phyloP scores from a whole-genome alignment of 192 early-diverging fungal species.

The Coemansia sp. region DNA sequence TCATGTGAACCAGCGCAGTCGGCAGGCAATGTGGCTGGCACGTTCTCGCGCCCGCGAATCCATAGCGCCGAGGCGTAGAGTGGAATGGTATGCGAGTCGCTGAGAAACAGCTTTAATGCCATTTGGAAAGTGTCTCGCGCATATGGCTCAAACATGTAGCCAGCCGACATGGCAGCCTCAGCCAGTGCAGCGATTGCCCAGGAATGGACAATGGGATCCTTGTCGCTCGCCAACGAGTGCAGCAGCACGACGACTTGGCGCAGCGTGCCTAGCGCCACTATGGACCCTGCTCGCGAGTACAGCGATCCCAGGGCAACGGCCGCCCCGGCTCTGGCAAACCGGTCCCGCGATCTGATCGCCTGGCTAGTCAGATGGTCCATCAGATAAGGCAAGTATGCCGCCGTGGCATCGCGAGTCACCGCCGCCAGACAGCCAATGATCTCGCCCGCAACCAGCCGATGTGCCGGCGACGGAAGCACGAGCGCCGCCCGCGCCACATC shows the following conservation, averaged over 20 bases:
- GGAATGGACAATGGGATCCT: slow-evolving; percentile 91
- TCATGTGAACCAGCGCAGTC: slow-evolving; percentile 9
- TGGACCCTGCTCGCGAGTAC: slow-evolving; percentile 86
- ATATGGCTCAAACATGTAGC: slow-evolving; percentile 89
- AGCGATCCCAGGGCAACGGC: slow-evolving; percentile 89
- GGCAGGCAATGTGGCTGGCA: not conserved
- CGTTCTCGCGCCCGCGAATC: slow-evolving; percentile 38
- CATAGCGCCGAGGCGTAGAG: slow-evolving; percentile 41
- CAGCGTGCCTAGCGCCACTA: slow-evolving; percentile 82
- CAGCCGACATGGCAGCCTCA: slow-evolving; percentile 84
- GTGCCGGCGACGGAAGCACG: slow-evolving; percentile 65
- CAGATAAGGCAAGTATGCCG: slow-evolving; percentile 38
- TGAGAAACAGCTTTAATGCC: slow-evolving; percentile 85
- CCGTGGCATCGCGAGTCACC: slow-evolving; percentile 40
- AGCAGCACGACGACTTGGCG: slow-evolving; percentile 89
- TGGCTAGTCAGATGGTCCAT: slow-evolving; percentile 55
- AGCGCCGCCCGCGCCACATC: slow-evolving; percentile 59
- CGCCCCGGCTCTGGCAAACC: slow-evolving; percentile 92
- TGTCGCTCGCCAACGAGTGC: slow-evolving; percentile 88
- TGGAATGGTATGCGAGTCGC: slow-evolving; percentile 80
- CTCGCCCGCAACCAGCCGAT: slow-evolving; percentile 80
- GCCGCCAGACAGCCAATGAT: slow-evolving; percentile 78
- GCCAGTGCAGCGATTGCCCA: slow-evolving; percentile 91
- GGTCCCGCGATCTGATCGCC: slow-evolving; percentile 91
- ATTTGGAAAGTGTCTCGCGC: slow-evolving; percentile 86